A percentile compares a stretch with the other conserved stretches of the same genome.
phyloP scores from a whole-genome alignment of 257 asterid species.

The Solanum rostratum region DNA sequence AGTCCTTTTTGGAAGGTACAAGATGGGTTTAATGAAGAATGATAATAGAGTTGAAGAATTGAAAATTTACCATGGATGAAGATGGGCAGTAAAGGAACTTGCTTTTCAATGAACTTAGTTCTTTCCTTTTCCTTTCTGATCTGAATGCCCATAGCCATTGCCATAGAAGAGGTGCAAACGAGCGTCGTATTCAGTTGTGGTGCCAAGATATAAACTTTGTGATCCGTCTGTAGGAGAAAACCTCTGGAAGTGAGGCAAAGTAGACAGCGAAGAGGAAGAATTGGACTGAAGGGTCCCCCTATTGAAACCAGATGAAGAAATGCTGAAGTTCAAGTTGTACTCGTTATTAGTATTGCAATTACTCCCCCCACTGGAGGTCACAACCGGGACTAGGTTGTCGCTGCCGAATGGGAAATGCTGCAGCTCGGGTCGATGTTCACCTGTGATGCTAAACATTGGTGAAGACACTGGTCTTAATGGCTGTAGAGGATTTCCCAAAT shows the following conservation, averaged over 20 bases:
- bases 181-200: slow-evolving; percentile 24
- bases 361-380: background rate
- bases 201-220: slow-evolving; percentile 30
- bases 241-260: slow-evolving; percentile 41
- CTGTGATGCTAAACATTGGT: slow-evolving; percentile 24
- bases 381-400: slow-evolving; percentile 28
- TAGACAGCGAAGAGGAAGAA: slow-evolving; percentile 27
- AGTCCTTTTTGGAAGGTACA: background rate
- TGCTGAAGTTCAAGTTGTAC: slow-evolving; percentile 39
- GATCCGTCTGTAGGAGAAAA: slow-evolving; percentile 29
- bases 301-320: slow-evolving; percentile 23
- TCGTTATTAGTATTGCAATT: slow-evolving; percentile 6
- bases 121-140: slow-evolving; percentile 42
- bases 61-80: slow-evolving; percentile 19
- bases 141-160: slow-evolving; percentile 20
- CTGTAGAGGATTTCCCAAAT: slow-evolving; percentile 11
- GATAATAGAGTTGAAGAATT: background rate
- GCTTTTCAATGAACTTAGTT: slow-evolving; percentile 18
- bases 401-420: slow-evolving; percentile 41
- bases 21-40: background rate
- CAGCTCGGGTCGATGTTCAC: slow-evolving; percentile 30
- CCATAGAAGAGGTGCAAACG: slow-evolving; percentile 47
- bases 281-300: slow-evolving; percentile 84
- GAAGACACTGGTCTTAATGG: slow-evolving; percentile 15
- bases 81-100: background rate